Evolutionary conservation across 2,329 filamentous ascomycete genomes (phyloP), one percentile per base, ranked within the genome.

Genomic region (Pseudogymnoascus sp.): DNA sequence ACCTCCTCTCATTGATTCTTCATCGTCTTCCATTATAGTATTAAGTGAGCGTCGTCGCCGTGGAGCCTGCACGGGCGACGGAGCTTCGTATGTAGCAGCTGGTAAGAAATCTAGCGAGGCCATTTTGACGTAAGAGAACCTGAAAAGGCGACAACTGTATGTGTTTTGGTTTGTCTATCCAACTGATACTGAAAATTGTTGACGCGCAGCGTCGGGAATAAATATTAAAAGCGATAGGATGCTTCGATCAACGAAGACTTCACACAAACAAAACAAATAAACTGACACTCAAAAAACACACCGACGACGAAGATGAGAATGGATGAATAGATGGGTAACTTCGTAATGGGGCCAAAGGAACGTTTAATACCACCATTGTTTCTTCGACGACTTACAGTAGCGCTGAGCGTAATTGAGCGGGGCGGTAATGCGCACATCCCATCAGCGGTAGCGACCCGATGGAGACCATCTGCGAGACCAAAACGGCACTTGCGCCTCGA

Each of bases 1-100:
- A 60, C 66, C 64, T 40, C 70, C 70, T 64, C 69, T 65, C 42
- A 62, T 64, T 45, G 71, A 72, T 62, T 73, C 71, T 59, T 70
- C 71, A 29, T 78, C 77, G 71, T 86, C 82, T 76, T 87, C 83
- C 64, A 86, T 81, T 79, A 86, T 81, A 67, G 84, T 86, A 82
- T 87, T 86, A 82, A 87, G 82, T 67, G 76, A 74, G 70, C 79
- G 77, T 71, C 78, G 80, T 71, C 79, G 80, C 77, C 69, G 69
- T 64, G 62, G 70, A 68, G 73, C 83, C 83, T 81, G 84, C 82
- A 80, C 80, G 76, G 79, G 70, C 60, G 77, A 68, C 62, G 70
- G 78, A 64, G 81, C 77, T 71, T 73, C 77, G 77, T 83, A 85
- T 62, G 76, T 77, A 70, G 76, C 76, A 66, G 77, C 74, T 66